Conservation (phyloP, 2,329 filamentous ascomycete species). For the Rhinocladiella similis region DNA sequence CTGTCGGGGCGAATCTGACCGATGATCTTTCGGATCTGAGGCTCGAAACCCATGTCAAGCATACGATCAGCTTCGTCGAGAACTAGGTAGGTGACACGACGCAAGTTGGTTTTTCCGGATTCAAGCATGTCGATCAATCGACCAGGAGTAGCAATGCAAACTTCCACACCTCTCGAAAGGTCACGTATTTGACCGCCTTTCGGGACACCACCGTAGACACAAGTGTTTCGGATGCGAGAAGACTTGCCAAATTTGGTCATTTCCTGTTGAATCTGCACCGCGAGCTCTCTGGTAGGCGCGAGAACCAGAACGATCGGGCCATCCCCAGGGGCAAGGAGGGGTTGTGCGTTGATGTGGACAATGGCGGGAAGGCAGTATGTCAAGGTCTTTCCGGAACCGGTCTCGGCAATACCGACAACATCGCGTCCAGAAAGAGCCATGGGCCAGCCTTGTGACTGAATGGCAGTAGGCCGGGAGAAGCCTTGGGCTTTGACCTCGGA, state of each 20-base stretch:
- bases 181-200: constrained; percentile 97
- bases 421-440: constrained; percentile 98
- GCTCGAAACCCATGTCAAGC: constrained; percentile 99
- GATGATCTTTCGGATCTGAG: constrained; percentile 98
- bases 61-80: constrained; percentile 99
- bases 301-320: constrained; percentile 96
- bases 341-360: constrained; percentile 99
- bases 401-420: constrained; percentile 98
- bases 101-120: constrained; percentile 95
- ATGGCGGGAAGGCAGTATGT: constrained; percentile 98
- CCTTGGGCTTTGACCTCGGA: constrained; percentile 98
- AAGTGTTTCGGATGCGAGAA: constrained; percentile 96
- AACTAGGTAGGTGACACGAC: constrained; percentile 95
- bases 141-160: constrained; percentile 96
- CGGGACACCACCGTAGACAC: constrained; percentile 97
- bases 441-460: constrained; percentile 98
- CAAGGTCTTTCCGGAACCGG: constrained; percentile 97
- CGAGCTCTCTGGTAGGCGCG: constrained; percentile 94
- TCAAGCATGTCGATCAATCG: constrained; percentile 99
- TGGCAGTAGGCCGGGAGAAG: constrained; percentile 88
- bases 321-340: constrained; percentile 89
- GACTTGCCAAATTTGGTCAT: constrained; percentile 99
- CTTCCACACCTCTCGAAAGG: constrained; percentile 90
- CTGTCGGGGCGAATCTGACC: constrained; percentile 95
- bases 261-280: constrained; percentile 97